Conservation (phyloP, 2,329 filamentous ascomycete genomes). For the Sarocladiaceae sp. region DNA sequence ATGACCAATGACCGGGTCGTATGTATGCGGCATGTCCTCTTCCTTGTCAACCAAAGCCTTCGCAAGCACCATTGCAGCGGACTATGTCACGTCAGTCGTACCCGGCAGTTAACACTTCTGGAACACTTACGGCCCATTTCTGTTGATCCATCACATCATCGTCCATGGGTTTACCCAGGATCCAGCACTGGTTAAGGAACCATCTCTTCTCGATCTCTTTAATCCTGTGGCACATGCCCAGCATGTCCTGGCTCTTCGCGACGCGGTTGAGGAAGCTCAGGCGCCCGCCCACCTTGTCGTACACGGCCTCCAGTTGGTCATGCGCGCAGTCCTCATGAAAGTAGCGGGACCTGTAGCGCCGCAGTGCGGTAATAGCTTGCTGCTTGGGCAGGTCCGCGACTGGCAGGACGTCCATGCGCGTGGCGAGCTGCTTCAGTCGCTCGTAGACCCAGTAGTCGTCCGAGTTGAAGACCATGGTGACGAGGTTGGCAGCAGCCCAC, state of each 20-base stretch:
- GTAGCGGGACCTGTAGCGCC: constrained; percentile 77
- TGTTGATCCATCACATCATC: constrained; percentile 99
- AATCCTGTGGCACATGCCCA: constrained; percentile 71
- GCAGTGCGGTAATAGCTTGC: constrained; percentile 72
- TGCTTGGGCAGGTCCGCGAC: constrained; percentile 77
- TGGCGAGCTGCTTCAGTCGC: constrained; percentile 84
- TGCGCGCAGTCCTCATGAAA: constrained; percentile 56
- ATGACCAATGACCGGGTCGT: constrained; percentile 65
- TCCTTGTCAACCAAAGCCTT: constrained; percentile 85
- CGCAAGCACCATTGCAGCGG: constrained; percentile 89
- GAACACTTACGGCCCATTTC: constrained; percentile 74
- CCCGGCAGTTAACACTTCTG: not conserved
- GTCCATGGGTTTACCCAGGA: constrained; percentile 72
- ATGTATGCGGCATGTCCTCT: constrained; percentile 59
- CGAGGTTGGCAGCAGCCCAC: constrained; percentile 89
- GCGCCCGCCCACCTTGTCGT: constrained; percentile 81
- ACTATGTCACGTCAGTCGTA: constrained; percentile 38
- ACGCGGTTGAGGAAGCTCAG: constrained; percentile 85
- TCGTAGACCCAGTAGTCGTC: constrained; percentile 99
- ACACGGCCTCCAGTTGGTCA: constrained; percentile 68
- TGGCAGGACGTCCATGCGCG: constrained; percentile 89
- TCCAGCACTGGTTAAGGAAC: constrained; percentile 74
- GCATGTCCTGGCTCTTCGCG: constrained; percentile 80
- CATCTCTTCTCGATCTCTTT: constrained; percentile 68
- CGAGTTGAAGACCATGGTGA: constrained; percentile 90